Percentiles rank a stretch among this genome's conserved stretches.
phyloP scores from a whole-genome alignment of 2,329 filamentous ascomycete genomes.

The Pseudogymnoascus sp. region DNA sequence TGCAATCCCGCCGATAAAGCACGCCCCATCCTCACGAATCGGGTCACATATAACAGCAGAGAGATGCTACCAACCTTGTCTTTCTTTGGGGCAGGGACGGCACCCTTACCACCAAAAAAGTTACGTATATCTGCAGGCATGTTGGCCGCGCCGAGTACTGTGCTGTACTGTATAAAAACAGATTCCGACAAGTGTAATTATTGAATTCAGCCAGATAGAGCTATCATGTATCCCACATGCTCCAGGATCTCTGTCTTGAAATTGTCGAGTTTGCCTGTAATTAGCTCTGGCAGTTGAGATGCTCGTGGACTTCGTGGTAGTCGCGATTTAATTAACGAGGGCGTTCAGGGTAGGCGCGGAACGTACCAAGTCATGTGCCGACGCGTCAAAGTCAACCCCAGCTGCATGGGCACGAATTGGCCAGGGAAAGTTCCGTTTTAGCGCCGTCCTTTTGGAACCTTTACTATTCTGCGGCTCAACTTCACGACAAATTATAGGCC shows the following conservation, averaged over 20 bases:
- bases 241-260: not conserved
- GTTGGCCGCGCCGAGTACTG: not conserved
- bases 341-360: not conserved
- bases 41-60: not conserved
- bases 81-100: conserved; percentile 42
- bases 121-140: conserved; percentile 87
- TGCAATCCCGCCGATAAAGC: not conserved
- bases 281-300: not conserved
- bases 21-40: not conserved
- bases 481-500: conserved; percentile 6
- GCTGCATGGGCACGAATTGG: not conserved
- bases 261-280: not conserved
- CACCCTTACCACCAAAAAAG: conserved; percentile 77
- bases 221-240: not conserved
- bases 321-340: conserved; percentile 7
- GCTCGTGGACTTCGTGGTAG: not conserved
- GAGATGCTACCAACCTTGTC: conserved; percentile 22
- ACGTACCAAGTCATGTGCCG: conserved; percentile 8
- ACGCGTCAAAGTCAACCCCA: not conserved
- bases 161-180: not conserved
- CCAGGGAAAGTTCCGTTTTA: conserved; percentile 4
- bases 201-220: not conserved
- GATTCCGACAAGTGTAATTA: not conserved
- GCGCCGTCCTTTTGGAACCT: not conserved
- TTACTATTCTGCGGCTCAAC: conserved; percentile 5